A percentile compares a stretch with the other conserved stretches of the same genome.
Evolutionary conservation across 805 yeast genomes (phyloP).

Genomic region (Sungouiella thailandica): DNA sequence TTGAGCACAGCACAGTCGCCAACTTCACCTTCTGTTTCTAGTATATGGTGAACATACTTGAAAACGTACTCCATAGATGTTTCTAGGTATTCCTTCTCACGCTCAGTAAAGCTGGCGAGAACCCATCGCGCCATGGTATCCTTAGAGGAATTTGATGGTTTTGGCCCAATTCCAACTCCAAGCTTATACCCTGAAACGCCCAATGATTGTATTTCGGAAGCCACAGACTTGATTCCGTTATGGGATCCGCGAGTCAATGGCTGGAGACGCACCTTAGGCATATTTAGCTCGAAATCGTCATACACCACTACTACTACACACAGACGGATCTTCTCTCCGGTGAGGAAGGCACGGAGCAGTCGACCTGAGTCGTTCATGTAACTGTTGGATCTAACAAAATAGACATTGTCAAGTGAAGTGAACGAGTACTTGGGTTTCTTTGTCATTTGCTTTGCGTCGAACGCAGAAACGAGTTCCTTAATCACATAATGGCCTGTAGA

Average conservation of each 20-base stretch:
- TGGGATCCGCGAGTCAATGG: conserved; percentile 36
- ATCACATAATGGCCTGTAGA: conserved; percentile 36
- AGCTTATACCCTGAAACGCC: conserved; percentile 21
- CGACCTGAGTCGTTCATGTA: conserved; percentile 39
- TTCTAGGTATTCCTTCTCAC: conserved; percentile 18
- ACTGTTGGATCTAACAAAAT: conserved; percentile 31
- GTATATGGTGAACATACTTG: conserved; percentile 19
- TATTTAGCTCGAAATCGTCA: conserved; percentile 35
- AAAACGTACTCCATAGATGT: conserved; percentile 12
- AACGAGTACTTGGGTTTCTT: conserved; percentile 27
- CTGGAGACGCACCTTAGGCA: conserved; percentile 27
- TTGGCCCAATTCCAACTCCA: conserved; percentile 41
- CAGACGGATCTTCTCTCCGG: conserved; percentile 13
- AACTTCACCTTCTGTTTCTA: conserved; percentile 18
- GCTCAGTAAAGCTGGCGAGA: conserved; percentile 25
- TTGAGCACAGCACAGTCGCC: conserved; percentile 26
- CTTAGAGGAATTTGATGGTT: conserved; percentile 28
- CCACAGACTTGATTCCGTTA: conserved; percentile 31
- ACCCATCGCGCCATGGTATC: conserved; percentile 39
- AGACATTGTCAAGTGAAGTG: conserved; percentile 18
- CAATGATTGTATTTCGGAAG: conserved; percentile 7
- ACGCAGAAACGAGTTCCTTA: conserved; percentile 20
- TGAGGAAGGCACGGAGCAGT: conserved; percentile 22
- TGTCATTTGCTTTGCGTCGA: conserved; percentile 24
- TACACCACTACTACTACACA: conserved; percentile 23